Conservation (phyloP, 2,329 filamentous ascomycete species). For the Claviceps sorghi region DNA sequence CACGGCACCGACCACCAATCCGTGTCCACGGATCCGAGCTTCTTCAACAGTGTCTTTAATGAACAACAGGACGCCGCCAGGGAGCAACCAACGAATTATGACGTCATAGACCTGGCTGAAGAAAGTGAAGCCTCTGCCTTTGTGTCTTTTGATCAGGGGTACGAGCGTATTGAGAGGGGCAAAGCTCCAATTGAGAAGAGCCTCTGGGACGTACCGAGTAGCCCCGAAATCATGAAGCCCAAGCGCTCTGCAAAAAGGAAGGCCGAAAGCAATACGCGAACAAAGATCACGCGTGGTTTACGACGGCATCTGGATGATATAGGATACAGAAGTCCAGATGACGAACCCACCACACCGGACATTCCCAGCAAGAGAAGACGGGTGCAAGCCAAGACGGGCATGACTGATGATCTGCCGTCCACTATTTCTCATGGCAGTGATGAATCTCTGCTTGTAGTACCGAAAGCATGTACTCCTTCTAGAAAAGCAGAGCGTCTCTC, state of each 20-base stretch:
- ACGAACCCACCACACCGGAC: background rate
- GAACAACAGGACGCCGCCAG: conserved; percentile 25
- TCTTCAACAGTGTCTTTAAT: conserved; percentile 33
- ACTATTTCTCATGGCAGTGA: conserved; percentile 13
- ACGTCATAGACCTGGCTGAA: background rate
- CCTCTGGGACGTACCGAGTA: conserved; percentile 31
- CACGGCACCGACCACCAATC: conserved; percentile 15
- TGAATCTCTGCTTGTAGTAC: conserved; percentile 19
- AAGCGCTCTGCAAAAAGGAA: conserved; percentile 1
- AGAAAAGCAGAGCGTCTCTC: conserved; percentile 24
- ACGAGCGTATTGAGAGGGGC: background rate
- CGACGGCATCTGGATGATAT: conserved; percentile 7
- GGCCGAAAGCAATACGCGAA: background rate
- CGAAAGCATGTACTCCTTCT: conserved; percentile 19
- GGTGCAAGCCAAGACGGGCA: conserved; percentile 1
- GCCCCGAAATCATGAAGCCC: conserved; percentile 15
- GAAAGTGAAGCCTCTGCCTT: background rate
- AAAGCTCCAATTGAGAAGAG: conserved; percentile 13
- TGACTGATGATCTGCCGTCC: conserved; percentile 1
- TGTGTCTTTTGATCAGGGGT: conserved; percentile 6
- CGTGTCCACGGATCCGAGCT: conserved; percentile 31
- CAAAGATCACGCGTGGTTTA: conserved; percentile 9
- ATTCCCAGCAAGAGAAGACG: background rate
- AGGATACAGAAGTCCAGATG: conserved; percentile 9
- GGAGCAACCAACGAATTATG: conserved; percentile 4